Evolutionary conservation across 768 basidiomycete species (phyloP).

Genomic region (Dacryopinax primogenitus): DNA sequence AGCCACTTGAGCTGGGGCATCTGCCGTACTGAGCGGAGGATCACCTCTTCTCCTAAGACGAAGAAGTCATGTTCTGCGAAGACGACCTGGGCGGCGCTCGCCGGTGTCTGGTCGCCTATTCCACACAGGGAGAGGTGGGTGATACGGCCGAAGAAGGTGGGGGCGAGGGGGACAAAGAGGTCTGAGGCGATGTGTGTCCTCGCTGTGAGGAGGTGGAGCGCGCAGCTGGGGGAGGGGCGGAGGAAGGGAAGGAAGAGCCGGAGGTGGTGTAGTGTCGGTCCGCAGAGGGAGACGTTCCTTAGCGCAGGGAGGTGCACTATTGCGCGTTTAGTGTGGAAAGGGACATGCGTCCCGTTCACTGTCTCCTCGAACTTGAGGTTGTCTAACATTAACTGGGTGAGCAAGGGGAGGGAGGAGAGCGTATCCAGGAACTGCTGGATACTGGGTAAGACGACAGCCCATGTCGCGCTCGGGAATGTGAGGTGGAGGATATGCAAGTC

Average conservation of each 20-base stretch:
- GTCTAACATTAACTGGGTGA: neutral
- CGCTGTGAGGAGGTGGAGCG: neutral
- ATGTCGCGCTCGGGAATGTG: neutral
- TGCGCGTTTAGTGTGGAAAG: neutral
- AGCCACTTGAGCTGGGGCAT: neutral
- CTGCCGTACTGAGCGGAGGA: neutral
- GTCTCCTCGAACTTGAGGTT: neutral
- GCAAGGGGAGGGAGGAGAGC: neutral
- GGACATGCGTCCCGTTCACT: neutral
- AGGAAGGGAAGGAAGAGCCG: slow-evolving; percentile 3
- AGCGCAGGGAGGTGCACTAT: neutral
- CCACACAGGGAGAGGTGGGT: neutral
- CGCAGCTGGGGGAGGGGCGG: neutral
- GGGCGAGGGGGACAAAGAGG: neutral
- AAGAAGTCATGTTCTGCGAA: neutral
- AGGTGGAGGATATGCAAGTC: neutral
- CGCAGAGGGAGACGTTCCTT: neutral
- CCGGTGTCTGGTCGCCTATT: neutral
- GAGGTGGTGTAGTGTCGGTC: neutral
- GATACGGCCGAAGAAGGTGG: neutral
- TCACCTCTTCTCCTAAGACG: neutral
- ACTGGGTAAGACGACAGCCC: neutral
- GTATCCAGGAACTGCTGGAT: neutral
- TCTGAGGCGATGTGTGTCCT: neutral
- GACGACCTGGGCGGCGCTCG: neutral